Percentiles rank a stretch among this genome's conserved stretches.
phyloP scores from a whole-genome alignment of 2,329 filamentous ascomycete genomes.

The Aspergillus tamarii region DNA sequence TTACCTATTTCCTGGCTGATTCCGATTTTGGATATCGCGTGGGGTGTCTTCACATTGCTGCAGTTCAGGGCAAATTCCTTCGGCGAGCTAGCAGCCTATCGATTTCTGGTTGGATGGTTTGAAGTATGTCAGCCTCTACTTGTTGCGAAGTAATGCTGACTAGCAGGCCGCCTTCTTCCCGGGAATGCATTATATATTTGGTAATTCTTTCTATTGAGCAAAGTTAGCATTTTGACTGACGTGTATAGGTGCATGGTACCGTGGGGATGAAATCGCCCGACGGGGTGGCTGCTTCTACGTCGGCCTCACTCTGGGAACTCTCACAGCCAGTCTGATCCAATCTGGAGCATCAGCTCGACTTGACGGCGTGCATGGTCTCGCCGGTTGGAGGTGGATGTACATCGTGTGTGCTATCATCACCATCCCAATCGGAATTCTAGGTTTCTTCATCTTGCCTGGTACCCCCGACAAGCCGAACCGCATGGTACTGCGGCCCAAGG shows the following conservation, averaged over 20 bases:
- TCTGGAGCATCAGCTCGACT: constrained; percentile 46
- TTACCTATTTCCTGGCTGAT: constrained; percentile 55
- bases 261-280: constrained; percentile 51
- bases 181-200: constrained; percentile 41
- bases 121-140: constrained; percentile 32
- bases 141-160: no score
- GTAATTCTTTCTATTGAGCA: constrained; percentile 16
- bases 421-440: constrained; percentile 56
- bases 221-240: no score
- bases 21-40: constrained; percentile 56
- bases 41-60: constrained; percentile 61
- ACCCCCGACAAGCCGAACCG: constrained; percentile 56
- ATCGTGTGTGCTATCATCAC: constrained; percentile 59
- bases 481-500: constrained; percentile 50
- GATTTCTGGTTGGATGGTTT: constrained; percentile 60
- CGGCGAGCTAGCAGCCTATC: constrained; percentile 56
- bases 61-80: constrained; percentile 56
- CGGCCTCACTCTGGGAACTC: constrained; percentile 54
- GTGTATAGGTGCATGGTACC: constrained; percentile 50
- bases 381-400: constrained; percentile 62
- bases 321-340: constrained; percentile 57
- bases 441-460: constrained; percentile 57
- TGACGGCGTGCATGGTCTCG: constrained; percentile 50
- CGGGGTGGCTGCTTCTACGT: constrained; percentile 58
- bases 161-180: constrained; percentile 41